Evolutionary conservation across 305 asterid genomes (phyloP).

Genomic region (Euphrasia arctica): DNA sequence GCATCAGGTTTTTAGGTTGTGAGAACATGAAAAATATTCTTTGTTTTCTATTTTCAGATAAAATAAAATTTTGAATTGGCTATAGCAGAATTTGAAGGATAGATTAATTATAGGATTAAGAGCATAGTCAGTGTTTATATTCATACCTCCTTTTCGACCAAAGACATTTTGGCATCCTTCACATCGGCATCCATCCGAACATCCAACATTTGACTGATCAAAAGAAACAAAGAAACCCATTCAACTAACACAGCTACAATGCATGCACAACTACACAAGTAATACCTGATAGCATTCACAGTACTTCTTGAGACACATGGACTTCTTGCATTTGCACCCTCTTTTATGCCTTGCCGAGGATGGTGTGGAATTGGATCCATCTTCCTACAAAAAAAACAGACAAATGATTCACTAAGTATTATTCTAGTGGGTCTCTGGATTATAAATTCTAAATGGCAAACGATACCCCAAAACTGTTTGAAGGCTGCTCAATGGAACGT

Average conservation of each 20-base stretch:
- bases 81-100: not conserved
- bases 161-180: constrained; percentile 65
- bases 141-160: constrained; percentile 63
- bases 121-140: not conserved
- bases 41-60: not conserved
- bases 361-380: constrained; percentile 40
- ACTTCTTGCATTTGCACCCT: constrained; percentile 81
- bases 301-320: constrained; percentile 72
- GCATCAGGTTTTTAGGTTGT: not conserved
- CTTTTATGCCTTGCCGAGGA: constrained; percentile 68
- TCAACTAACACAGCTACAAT: constrained; percentile 2
- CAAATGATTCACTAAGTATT: constrained; percentile 19
- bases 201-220: constrained; percentile 62
- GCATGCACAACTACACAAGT: constrained; percentile 11
- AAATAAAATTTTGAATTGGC: not conserved
- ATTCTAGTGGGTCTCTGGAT: constrained; percentile 9
- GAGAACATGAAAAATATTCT: not conserved
- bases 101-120: not conserved
- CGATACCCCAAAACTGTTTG: constrained; percentile 41
- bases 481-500: constrained; percentile 30
- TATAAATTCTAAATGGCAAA: constrained; percentile 24
- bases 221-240: constrained; percentile 14
- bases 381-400: constrained; percentile 37
- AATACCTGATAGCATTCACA: constrained; percentile 80
- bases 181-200: constrained; percentile 77